Evolutionary conservation across 1,284 basidiomycete species (phyloP).

Genomic region (Cutaneotrichosporon mucoides): DNA sequence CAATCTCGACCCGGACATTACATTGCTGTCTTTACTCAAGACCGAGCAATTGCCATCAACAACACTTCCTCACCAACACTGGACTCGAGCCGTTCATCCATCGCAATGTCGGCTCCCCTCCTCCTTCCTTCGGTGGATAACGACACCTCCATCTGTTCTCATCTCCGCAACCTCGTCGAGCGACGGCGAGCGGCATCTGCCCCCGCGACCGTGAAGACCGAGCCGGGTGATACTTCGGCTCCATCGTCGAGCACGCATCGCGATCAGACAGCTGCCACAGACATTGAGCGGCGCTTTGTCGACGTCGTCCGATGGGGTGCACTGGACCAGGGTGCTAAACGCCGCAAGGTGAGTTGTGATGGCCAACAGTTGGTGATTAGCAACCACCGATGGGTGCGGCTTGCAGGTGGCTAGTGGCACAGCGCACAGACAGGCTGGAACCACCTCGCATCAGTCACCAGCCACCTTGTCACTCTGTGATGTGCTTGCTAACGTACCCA

Average conservation of each 20-base stretch:
- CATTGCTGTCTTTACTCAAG: too few species aligned
- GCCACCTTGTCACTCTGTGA: neutral
- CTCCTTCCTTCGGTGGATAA: constrained; percentile 6
- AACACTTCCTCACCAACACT: too few species aligned
- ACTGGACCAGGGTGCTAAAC: constrained; percentile 32
- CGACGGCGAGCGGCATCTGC: constrained; percentile 9
- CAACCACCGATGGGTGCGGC: neutral
- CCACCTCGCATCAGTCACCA: neutral
- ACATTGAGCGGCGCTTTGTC: constrained; percentile 26
- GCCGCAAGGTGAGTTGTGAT: constrained; percentile 31
- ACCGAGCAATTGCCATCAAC: too few species aligned
- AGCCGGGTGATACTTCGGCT: constrained; percentile 6
- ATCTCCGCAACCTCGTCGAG: constrained; percentile 27
- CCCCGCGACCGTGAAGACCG: constrained; percentile 13
- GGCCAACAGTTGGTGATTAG: neutral
- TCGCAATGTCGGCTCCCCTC: neutral
- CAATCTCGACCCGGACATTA: too few species aligned
- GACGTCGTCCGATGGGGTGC: constrained; percentile 38
- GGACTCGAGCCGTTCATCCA: too few species aligned
- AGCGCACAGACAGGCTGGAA: too few species aligned
- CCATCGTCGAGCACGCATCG: neutral
- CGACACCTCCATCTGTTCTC: constrained; percentile 37
- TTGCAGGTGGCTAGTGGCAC: too few species aligned
- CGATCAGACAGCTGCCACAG: neutral
- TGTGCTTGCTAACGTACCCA: constrained; percentile 9